Evolutionary conservation across 345 rosid genomes (phyloP).

Genomic region (Noccaea bulbosa): DNA sequence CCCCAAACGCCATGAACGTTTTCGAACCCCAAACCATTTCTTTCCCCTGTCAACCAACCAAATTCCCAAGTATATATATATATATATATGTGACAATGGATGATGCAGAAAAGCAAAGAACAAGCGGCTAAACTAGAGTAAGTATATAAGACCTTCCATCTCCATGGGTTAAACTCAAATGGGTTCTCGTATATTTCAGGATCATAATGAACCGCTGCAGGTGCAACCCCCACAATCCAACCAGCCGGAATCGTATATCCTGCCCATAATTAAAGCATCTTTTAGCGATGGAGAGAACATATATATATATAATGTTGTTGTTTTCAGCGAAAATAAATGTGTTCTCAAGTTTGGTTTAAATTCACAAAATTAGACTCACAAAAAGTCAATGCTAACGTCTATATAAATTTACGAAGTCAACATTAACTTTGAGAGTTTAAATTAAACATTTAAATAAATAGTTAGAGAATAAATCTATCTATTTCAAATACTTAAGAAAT

Average conservation of each 20-base stretch:
- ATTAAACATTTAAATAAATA: no score
- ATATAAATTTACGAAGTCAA: no score
- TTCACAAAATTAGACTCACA: no score
- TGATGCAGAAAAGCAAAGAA: not conserved
- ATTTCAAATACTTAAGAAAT: no score
- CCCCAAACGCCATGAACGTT: conserved; percentile 53
- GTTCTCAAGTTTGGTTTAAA: no score
- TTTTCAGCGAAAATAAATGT: no score
- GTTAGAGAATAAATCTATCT: no score
- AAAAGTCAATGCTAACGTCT: no score
- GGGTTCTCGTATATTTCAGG: conserved; percentile 46
- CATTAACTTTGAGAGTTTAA: no score
- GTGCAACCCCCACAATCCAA: conserved; percentile 47
- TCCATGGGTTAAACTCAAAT: conserved; percentile 53
- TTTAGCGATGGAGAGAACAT: no score
- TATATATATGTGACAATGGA: not conserved
- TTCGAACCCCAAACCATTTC: conserved; percentile 41
- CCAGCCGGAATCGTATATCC: conserved; percentile 56
- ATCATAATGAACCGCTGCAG: conserved; percentile 42
- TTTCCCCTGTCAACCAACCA: conserved; percentile 28
- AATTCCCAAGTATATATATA: conserved; percentile 23
- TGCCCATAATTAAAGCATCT: not conserved
- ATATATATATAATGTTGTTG: no score
- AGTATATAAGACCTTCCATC: conserved; percentile 47
- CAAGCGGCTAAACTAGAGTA: not conserved